Percentiles rank a stretch among this genome's conserved stretches.
phyloP scores from a whole-genome alignment of 2,329 filamentous ascomycete species.

The Fusarium neocosmosporiellum region DNA sequence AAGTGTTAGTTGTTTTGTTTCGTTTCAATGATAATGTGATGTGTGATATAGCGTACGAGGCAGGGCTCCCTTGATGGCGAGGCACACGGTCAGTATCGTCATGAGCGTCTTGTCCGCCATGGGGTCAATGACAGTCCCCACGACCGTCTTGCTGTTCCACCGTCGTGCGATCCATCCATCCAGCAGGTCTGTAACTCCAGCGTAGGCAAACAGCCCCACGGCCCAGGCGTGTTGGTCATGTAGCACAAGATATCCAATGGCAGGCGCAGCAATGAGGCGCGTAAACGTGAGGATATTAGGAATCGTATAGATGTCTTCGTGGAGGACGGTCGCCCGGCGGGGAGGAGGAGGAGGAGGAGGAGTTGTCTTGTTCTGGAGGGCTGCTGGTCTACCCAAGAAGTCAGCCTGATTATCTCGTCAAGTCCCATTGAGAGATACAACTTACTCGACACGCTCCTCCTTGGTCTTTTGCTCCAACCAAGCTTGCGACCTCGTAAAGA shows the following conservation, averaged over 20 bases:
- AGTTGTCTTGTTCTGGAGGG: background rate
- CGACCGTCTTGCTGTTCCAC: constrained; percentile 91
- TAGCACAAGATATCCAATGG: constrained; percentile 89
- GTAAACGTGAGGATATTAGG: constrained; percentile 93
- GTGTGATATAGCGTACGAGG: constrained; percentile 67
- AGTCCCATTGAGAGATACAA: background rate
- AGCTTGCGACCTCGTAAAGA: constrained; percentile 38
- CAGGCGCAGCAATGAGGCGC: constrained; percentile 83
- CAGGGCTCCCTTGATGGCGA: constrained; percentile 84
- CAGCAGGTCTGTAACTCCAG: constrained; percentile 88
- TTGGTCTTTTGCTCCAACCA: constrained; percentile 31
- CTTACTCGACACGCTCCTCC: constrained; percentile 13
- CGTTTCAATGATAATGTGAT: background rate
- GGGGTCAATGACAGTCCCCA: constrained; percentile 93
- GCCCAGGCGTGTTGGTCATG: constrained; percentile 84
- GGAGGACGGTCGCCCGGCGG: constrained; percentile 24
- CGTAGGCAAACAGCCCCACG: constrained; percentile 89
- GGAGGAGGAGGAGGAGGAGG: constrained; percentile 6
- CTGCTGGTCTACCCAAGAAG: background rate
- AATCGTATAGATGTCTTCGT: constrained; percentile 97
- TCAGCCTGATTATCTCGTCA: background rate
- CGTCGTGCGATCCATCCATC: constrained; percentile 93
- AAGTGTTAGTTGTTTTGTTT: background rate
- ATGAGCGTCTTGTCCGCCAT: constrained; percentile 98
- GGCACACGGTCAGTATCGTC: constrained; percentile 88